phyloP scores from a whole-genome alignment of 148 eudicot genomes.

The Drosera capensis region DNA sequence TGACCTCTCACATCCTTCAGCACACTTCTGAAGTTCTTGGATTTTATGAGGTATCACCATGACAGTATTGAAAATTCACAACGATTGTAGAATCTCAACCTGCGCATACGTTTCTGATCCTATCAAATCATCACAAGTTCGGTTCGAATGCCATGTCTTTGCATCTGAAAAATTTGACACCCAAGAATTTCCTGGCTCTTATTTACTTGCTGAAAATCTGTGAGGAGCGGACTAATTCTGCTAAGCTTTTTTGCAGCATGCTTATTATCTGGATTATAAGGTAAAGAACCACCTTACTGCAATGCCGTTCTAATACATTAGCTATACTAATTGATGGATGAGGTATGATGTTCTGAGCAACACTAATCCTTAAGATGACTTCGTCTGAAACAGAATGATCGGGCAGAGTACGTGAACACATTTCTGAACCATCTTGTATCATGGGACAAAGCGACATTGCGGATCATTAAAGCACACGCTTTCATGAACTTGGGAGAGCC shows the following conservation, averaged over 20 bases:
- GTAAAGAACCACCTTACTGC: constrained; percentile 20
- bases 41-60: no score
- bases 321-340: neutral
- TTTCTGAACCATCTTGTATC: constrained; percentile 86
- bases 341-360: neutral
- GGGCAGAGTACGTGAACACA: constrained; percentile 36
- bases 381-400: constrained; percentile 46
- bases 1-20: no score
- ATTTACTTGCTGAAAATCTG: no score
- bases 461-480: constrained; percentile 69
- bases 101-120: no score
- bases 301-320: neutral
- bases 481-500: constrained; percentile 87
- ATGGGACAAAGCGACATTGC: constrained; percentile 66
- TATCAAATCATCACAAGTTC: no score
- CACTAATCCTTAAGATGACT: neutral
- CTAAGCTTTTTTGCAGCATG: constrained; percentile 79
- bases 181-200: no score
- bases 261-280: constrained; percentile 88
- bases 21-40: no score
- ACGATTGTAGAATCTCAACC: no score
- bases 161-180: no score
- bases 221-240: neutral
- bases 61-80: no score
- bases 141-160: no score